These are phyloP conservation scores for Pleurotus tuber-regium DNA, from an alignment of 768 basidiomycete genomes.

Conservation along the genomic window DNA sequence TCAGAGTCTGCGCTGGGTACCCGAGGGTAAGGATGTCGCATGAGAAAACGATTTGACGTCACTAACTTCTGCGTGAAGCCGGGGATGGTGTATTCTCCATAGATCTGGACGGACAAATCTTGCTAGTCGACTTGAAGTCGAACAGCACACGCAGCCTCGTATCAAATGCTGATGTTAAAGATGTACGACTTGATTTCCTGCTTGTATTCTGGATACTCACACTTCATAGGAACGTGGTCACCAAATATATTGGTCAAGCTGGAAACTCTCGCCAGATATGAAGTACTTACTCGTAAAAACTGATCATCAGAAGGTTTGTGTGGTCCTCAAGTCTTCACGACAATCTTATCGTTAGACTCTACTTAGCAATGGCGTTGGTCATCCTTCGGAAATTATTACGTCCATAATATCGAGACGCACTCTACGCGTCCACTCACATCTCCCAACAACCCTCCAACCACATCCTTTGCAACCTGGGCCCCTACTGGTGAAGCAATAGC, in stretches of 20 bases:
- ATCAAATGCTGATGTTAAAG: constrained; percentile 52
- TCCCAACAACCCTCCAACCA: constrained; percentile 66
- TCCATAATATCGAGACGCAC: constrained; percentile 75
- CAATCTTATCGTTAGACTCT: constrained; percentile 8
- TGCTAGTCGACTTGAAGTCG: constrained; percentile 77
- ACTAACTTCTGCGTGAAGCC: constrained; percentile 44
- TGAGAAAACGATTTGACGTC: not conserved
- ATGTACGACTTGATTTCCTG: constrained; percentile 42
- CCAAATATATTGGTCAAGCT: constrained; percentile 50
- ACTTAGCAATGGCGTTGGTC: constrained; percentile 92
- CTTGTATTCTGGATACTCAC: not conserved
- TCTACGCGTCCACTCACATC: constrained; percentile 68
- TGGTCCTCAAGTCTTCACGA: not conserved
- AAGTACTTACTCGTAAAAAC: constrained; percentile 83
- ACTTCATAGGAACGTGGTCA: constrained; percentile 49
- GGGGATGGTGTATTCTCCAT: constrained; percentile 92
- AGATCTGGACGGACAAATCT: constrained; percentile 58
- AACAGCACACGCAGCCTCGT: constrained; percentile 68
- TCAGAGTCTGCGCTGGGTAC: constrained; percentile 75
- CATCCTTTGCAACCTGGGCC: constrained; percentile 84
- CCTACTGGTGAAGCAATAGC: constrained; percentile 84
- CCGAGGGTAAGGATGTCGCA: constrained; percentile 64
- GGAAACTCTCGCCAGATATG: constrained; percentile 91
- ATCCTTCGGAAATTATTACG: constrained; percentile 86
- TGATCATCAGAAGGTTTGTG: constrained; percentile 63